Conservation (phyloP, 2,329 filamentous ascomycete species). For the Neurospora crassa region DNA sequence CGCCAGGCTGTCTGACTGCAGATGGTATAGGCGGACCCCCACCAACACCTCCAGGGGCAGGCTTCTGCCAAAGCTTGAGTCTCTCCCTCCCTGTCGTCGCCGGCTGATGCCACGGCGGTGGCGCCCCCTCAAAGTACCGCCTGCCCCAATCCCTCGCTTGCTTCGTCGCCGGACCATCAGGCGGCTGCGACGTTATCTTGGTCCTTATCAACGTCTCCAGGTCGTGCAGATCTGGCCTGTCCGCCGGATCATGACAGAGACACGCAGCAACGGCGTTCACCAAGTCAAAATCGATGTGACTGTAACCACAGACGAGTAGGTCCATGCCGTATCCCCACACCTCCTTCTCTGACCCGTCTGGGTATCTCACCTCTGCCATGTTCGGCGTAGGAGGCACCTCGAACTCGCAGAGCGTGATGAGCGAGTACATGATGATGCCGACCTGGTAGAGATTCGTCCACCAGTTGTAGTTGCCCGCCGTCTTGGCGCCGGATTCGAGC, state of each 20-base stretch:
- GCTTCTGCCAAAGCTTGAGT: neutral
- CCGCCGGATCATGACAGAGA: neutral
- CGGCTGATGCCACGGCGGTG: neutral
- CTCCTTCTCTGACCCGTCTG: neutral
- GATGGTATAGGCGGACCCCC: neutral
- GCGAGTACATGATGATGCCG: conserved; percentile 4
- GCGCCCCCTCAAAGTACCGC: neutral
- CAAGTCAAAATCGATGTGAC: neutral
- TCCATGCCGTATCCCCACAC: neutral
- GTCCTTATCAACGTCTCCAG: neutral
- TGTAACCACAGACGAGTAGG: neutral
- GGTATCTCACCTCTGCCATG: conserved; percentile 1
- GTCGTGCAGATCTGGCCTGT: neutral
- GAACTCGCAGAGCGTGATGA: conserved; percentile 27
- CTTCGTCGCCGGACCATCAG: neutral
- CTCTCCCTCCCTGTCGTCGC: neutral
- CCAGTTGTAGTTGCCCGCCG: conserved; percentile 10
- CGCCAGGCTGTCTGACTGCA: neutral
- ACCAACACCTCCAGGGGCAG: neutral
- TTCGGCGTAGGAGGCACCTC: conserved; percentile 24
- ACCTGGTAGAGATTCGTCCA: conserved; percentile 10
- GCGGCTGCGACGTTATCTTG: neutral
- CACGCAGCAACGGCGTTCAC: neutral
- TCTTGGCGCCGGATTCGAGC: neutral
- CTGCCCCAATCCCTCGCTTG: neutral